Conservation (phyloP, 2,329 filamentous ascomycete species). For the Xylariaceae sp. region DNA sequence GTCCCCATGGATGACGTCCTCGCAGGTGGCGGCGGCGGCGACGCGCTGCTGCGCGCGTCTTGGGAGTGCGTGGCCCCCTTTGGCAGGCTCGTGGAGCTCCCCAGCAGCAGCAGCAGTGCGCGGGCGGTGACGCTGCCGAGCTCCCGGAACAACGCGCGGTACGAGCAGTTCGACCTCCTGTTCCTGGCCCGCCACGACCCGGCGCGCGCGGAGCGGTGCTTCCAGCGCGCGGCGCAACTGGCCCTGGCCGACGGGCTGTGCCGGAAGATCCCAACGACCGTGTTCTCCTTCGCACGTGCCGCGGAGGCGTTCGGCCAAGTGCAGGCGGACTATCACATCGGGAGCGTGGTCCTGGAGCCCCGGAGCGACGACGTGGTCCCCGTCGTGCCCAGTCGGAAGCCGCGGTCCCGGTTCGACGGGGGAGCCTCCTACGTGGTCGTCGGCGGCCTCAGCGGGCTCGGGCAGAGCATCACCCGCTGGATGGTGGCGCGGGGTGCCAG, state of each 20-base stretch:
- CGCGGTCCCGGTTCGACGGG: constrained; percentile 3
- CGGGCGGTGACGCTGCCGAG: constrained; percentile 23
- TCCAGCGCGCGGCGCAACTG: constrained; percentile 9
- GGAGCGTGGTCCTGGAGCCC: constrained; percentile 13
- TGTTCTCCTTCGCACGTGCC: constrained; percentile 8
- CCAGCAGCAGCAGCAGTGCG: constrained; percentile 25
- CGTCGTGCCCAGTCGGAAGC: constrained; percentile 8
- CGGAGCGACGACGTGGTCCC: constrained; percentile 10
- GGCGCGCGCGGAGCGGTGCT: constrained; percentile 7
- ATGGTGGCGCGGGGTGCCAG: constrained; percentile 22
- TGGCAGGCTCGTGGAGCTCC: constrained; percentile 26
- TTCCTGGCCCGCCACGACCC: constrained; percentile 8
- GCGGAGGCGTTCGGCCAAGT: constrained; percentile 14
- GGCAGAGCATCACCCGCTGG: constrained; percentile 15
- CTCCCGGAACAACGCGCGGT: constrained; percentile 19
- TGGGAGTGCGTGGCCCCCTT: constrained; percentile 24
- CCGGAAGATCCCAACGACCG: constrained; percentile 2
- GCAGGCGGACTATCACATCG: constrained; percentile 9
- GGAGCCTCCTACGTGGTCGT: constrained; percentile 24
- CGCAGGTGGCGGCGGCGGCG: constrained; percentile 18
- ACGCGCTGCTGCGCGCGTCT: constrained; percentile 16
- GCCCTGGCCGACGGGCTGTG: constrained; percentile 1
- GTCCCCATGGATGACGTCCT: too few relatives aligned
- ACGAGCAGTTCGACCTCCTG: constrained; percentile 5
- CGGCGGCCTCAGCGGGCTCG: constrained; percentile 26